Percentiles rank a stretch among this genome's conserved stretches.
Evolutionary conservation across 2,329 filamentous ascomycete species (phyloP).

Genomic region (Nemania diffusa): DNA sequence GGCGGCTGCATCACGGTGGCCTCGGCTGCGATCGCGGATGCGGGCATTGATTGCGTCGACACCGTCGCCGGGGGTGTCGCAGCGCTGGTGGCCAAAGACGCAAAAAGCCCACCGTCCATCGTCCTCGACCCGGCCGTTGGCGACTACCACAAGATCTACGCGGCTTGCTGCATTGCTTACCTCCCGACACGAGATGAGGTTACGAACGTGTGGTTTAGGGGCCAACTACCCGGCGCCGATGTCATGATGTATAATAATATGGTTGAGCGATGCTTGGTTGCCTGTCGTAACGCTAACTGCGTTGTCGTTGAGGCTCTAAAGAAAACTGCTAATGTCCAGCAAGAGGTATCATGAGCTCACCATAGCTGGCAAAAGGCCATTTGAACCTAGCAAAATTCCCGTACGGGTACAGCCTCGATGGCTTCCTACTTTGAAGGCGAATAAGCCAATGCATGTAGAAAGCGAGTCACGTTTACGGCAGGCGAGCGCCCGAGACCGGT

Average conservation of each 20-base stretch:
- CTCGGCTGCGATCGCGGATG: constrained; percentile 91
- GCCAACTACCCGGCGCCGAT: constrained; percentile 62
- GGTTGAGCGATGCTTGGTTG: constrained; percentile 55
- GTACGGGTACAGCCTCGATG: neutral
- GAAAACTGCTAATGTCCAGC: constrained; percentile 49
- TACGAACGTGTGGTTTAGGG: constrained; percentile 94
- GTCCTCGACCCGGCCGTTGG: constrained; percentile 85
- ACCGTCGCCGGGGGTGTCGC: constrained; percentile 89
- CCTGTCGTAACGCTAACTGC: constrained; percentile 56
- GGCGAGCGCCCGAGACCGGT: neutral
- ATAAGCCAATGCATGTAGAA: neutral
- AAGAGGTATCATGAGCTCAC: constrained; percentile 42
- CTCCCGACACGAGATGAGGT: constrained; percentile 88
- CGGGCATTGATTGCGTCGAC: constrained; percentile 95
- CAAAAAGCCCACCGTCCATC: constrained; percentile 55
- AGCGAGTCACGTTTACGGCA: neutral
- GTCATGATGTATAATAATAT: constrained; percentile 54
- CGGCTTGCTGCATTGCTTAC: constrained; percentile 91
- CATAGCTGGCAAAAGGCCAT: neutral
- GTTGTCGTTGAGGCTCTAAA: constrained; percentile 55
- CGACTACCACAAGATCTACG: constrained; percentile 80
- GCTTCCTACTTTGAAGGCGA: neutral
- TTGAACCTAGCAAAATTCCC: neutral
- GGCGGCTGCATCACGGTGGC: constrained; percentile 93
- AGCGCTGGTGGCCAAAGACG: constrained; percentile 69